Conservation (phyloP, 1,284 basidiomycete genomes). For the Crepidotus sp. region DNA sequence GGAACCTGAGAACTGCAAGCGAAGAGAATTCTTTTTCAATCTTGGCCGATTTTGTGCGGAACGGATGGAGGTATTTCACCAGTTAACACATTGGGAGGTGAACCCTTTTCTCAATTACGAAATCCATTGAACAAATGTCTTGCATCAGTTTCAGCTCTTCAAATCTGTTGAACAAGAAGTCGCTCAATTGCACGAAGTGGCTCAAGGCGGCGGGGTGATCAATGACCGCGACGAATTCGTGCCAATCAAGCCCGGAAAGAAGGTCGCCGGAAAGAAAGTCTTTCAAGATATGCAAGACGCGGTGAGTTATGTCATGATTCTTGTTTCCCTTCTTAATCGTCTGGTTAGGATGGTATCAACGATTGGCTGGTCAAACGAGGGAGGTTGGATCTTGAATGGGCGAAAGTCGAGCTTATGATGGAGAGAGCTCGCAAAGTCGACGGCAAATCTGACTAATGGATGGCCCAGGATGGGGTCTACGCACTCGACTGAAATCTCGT, state of each 20-base stretch:
- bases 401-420: slow-evolving; percentile 59
- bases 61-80: slow-evolving; percentile 62
- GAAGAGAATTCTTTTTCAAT: slow-evolving; percentile 33
- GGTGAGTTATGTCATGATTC: neutral
- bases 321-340: neutral
- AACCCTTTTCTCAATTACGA: slow-evolving; percentile 18
- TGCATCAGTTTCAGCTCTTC: slow-evolving; percentile 48
- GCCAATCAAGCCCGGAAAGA: slow-evolving; percentile 20
- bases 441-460: slow-evolving; percentile 32
- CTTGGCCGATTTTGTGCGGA: slow-evolving; percentile 71
- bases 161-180: slow-evolving; percentile 46
- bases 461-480: neutral
- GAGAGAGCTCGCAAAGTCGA: slow-evolving; percentile 57
- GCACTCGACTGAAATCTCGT: no score
- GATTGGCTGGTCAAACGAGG: slow-evolving; percentile 73
- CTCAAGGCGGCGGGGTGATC: slow-evolving; percentile 41
- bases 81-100: slow-evolving; percentile 83
- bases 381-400: slow-evolving; percentile 61
- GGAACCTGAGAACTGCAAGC: slow-evolving; percentile 19
- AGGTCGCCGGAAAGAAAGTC: slow-evolving; percentile 33
- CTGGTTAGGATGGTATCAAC: slow-evolving; percentile 51
- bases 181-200: slow-evolving; percentile 35
- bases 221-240: slow-evolving; percentile 10
- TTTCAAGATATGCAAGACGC: slow-evolving; percentile 7
- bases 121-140: slow-evolving; percentile 2